These are phyloP conservation scores for Erodium chrysanthum DNA, from an alignment of 441 rosid genomes.

Conservation along the genomic window DNA sequence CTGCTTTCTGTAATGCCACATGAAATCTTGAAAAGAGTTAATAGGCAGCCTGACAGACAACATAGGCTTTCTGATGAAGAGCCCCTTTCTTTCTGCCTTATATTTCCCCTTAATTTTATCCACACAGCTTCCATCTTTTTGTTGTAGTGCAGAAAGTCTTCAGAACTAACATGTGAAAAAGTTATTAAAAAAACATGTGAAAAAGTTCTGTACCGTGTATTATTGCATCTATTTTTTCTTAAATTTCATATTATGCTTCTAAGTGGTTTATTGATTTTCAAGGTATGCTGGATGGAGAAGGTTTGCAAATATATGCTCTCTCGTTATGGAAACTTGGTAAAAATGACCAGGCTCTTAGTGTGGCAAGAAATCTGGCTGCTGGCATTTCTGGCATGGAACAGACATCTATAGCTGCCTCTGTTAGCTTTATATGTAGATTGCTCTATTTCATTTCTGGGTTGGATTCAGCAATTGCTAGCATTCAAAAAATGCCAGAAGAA, in stretches of 20 bases:
- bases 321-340: constrained; percentile 77
- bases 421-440: constrained; percentile 75
- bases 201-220: not conserved
- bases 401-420: constrained; percentile 43
- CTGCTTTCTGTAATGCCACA: not conserved
- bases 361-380: constrained; percentile 49
- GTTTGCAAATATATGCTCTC: constrained; percentile 71
- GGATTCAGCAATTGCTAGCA: constrained; percentile 55
- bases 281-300: constrained; percentile 69
- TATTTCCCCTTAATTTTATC: not conserved
- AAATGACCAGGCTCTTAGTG: constrained; percentile 53
- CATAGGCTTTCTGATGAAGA: not conserved
- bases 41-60: not conserved
- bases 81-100: not conserved
- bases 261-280: constrained; percentile 10
- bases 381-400: constrained; percentile 48
- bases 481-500: constrained; percentile 66
- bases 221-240: not conserved
- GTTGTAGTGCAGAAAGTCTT: not conserved
- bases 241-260: not conserved
- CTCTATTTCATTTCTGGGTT: constrained; percentile 66
- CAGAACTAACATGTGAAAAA: not conserved
- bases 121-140: not conserved
- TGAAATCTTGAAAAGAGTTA: constrained; percentile 1
- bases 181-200: not conserved